Percentiles rank a stretch among this genome's conserved stretches.
Conservation (phyloP, 2,329 filamentous ascomycete species). For the Balansia obtecta region DNA sequence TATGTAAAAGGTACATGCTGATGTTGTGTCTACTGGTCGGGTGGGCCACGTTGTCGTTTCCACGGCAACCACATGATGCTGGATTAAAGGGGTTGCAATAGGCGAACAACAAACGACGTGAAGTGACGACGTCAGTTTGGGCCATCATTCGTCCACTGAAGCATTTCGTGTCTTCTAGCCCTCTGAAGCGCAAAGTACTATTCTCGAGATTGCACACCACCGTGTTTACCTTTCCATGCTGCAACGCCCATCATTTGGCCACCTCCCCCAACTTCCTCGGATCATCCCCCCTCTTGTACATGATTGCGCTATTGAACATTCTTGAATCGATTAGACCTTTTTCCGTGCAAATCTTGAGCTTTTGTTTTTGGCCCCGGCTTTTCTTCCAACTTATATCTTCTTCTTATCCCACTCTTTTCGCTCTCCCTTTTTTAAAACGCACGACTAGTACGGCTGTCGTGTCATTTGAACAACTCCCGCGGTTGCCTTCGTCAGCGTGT, state of each 20-base stretch:
- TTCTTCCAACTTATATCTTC: not conserved
- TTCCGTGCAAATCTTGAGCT: constrained; percentile 2
- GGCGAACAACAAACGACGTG: constrained; percentile 8
- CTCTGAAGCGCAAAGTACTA: not conserved
- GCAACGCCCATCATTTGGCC: not conserved
- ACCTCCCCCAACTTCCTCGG: not conserved
- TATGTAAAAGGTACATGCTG: too few relatives aligned
- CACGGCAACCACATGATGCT: constrained; percentile 2
- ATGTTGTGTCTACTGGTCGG: not conserved
- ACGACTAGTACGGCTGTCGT: not conserved
- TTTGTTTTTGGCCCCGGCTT: not conserved
- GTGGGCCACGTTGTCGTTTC: not conserved
- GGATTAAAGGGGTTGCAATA: not conserved
- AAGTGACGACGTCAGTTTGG: not conserved
- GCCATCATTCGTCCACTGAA: constrained; percentile 5
- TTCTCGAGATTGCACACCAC: not conserved
- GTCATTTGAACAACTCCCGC: not conserved
- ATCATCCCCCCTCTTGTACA: not conserved
- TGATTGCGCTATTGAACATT: constrained; percentile 6
- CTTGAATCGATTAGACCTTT: constrained; percentile 6
- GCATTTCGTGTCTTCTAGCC: not conserved
- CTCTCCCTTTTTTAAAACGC: not conserved
- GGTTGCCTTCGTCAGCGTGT: not conserved
- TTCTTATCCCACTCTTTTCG: too few relatives aligned
- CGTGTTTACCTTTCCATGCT: not conserved